Base-by-base conservation (phyloP, 1,284 basidiomycete genomes). In the Trametes sp. region DNA sequence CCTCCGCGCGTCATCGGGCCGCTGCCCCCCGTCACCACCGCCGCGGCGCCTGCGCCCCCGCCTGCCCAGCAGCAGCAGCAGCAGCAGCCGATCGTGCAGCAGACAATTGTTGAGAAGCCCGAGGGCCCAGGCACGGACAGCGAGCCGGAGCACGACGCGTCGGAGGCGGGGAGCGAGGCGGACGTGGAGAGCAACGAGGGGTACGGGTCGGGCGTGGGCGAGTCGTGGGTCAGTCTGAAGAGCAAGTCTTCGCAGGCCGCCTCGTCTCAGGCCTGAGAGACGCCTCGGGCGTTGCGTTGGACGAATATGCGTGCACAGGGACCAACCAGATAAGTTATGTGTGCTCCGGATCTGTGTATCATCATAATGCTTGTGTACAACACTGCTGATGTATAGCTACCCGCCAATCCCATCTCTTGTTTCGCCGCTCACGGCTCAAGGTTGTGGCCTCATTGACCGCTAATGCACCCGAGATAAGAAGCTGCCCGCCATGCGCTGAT, bases 201-300 rank as follows among this genome's bases (percentile, higher is more conserved):
- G 38, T 41, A 41, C 38, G 38, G 38, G 38, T 76, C 75, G 0
- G 74, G 74, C 24, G 79, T 81, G 48, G 78, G 79, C 9, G 82
- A 82, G 65, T 90, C 88, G 64, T 93, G 90, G 90, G 78, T 93
- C 56, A 90, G 85, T 71, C 75, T 92, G 54, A 63, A 65, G 64
- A 63, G 63, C 42, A 45, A 59, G 61, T 48, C 59, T 19, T 9
- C 44, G 33, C 55, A 64, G 29, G 36, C 23, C 8, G 31, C 13
- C 38, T 19, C 36, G 35, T 16, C 16, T 5, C 35, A 36, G 24
- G 26, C 35, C 14, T 24, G n/a, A 21, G 16, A 11, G 6, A 11
- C 31, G 31, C 24, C 13, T 52, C 28, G 28, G 14, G 46, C 7
- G 46, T 8, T 14, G 7, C 7, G 19, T 46, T 24, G 24, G 24